Evolutionary conservation across 768 basidiomycete genomes (phyloP), one percentile per base, ranked within the genome.

Genomic region (Psilocybe cyanescens): DNA sequence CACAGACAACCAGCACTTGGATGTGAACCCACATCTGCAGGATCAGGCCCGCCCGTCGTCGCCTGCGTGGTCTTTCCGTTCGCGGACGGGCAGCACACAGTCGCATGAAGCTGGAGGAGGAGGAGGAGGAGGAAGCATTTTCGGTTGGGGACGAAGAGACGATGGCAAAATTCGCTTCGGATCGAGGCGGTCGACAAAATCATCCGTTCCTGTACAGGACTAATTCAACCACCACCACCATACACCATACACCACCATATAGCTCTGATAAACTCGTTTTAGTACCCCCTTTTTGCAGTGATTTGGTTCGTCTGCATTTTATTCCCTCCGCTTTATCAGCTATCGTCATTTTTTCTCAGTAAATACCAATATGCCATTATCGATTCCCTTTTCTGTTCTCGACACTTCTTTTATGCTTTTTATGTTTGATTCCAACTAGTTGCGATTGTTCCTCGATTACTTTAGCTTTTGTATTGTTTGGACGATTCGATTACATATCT

Each of bases 21-120:
- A 90, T 39, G 78, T 82, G 24, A 80, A 79, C 28, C 66, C 75
- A 41, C 61, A 78, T 63, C 84, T 84, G 19, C 74, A 76, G n/a
- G 85, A 85, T 16, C 74, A 76, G 12, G 73, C 69, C 33, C 85
- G 92, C 24, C 92, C 92, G 2, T 82, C 78, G 16, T 94, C 92
- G 4, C 92, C 92, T 49, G 88, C 91, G 0, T 94, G 91, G 91
- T 93, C 91, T 0, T 88, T 93, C 80, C 88, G 92, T 16, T 94
- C 92, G 19, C 82, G 88, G 28, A 82, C 89, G 1, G 91, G 90
- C n/a, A 91, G 91, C 65, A 71, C 85, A 0, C 82, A 86, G 53
- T 90, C 90, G 4, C 86, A 88, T 63, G 89, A 90, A n/a, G 81
- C 82, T 3, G 82, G 61, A 47, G 68, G 33, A 35, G 33, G 81